Percentiles rank a stretch among this genome's conserved stretches.
These are phyloP conservation scores for Pseudocercospora vitis DNA, from an alignment of 2,329 filamentous ascomycete genomes.

Conservation along the genomic window DNA sequence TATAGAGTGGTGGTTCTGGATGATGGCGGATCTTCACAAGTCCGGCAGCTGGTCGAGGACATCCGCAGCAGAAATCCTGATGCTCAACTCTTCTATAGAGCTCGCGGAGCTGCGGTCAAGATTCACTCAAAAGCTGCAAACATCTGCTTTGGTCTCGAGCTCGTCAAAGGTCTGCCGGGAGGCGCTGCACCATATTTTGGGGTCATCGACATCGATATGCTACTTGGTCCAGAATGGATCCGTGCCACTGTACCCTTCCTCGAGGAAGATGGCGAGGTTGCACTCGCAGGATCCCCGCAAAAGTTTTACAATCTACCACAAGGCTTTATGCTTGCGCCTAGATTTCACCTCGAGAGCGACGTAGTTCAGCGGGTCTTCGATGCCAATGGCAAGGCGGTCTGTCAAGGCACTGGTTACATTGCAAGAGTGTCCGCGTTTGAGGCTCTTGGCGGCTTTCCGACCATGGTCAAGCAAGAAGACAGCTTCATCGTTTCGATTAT, in stretches of 20 bases:
- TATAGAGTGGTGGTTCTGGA: conserved; percentile 22
- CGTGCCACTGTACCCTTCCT: conserved; percentile 20
- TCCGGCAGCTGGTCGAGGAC: conserved; percentile 9
- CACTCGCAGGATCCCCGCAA: conserved; percentile 21
- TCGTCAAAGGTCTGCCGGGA: conserved; percentile 24
- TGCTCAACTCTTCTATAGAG: conserved; percentile 18
- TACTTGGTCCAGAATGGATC: conserved; percentile 18
- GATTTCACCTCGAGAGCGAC: conserved; percentile 21
- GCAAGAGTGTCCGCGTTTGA: conserved; percentile 17
- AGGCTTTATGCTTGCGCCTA: conserved; percentile 20
- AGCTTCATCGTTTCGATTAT: conserved; percentile 25
- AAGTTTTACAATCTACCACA: conserved; percentile 25
- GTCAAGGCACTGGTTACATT: conserved; percentile 24
- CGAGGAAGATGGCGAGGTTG: conserved; percentile 19
- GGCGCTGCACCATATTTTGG: conserved; percentile 27
- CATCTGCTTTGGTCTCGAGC: conserved; percentile 23
- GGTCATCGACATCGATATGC: conserved; percentile 23
- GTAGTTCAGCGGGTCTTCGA: conserved; percentile 24
- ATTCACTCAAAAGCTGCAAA: conserved; percentile 25
- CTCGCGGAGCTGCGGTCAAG: conserved; percentile 21
- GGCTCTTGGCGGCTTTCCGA: conserved; percentile 20
- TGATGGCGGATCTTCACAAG: conserved; percentile 18
- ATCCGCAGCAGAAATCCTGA: conserved; percentile 15
- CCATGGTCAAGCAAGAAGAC: conserved; percentile 26
- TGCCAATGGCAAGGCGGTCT: conserved; percentile 20